phyloP scores from a whole-genome alignment of 2,329 filamentous ascomycete genomes.

The Calycina herbarum region DNA sequence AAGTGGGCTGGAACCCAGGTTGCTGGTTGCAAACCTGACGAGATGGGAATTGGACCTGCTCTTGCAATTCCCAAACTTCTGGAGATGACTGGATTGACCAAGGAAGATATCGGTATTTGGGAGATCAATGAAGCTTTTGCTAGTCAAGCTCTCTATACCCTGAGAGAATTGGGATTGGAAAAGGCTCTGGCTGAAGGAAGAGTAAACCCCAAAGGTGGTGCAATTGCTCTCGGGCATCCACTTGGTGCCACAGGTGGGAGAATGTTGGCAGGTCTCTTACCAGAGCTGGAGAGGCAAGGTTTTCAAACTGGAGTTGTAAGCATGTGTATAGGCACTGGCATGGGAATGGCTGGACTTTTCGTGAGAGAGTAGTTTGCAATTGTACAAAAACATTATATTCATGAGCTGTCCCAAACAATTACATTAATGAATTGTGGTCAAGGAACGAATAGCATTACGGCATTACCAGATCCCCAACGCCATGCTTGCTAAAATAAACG shows the following conservation, averaged over 20 bases:
- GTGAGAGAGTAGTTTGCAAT: conserved; percentile 55
- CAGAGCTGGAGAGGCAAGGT: conserved; percentile 64
- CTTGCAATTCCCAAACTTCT: conserved; percentile 83
- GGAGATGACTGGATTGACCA: conserved; percentile 63
- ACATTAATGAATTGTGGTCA: neutral
- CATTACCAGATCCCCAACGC: conserved; percentile 21
- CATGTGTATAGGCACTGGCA: conserved; percentile 87
- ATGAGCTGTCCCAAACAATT: neutral
- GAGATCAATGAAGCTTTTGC: conserved; percentile 89
- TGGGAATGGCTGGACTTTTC: conserved; percentile 72
- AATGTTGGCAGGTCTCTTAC: conserved; percentile 67
- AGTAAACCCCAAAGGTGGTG: conserved; percentile 90
- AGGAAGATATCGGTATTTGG: conserved; percentile 76
- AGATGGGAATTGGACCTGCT: conserved; percentile 92
- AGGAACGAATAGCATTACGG: conserved; percentile 6
- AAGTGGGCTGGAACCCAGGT: conserved; percentile 78
- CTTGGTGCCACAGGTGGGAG: conserved; percentile 85
- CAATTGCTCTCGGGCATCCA: conserved; percentile 91
- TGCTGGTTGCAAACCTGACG: conserved; percentile 79
- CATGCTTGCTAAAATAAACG: conserved; percentile 25
- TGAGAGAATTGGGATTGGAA: conserved; percentile 69
- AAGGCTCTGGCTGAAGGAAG: conserved; percentile 60
- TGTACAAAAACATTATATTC: conserved; percentile 9
- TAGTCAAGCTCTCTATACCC: conserved; percentile 67
- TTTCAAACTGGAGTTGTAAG: conserved; percentile 81